These are phyloP conservation scores for Neoscytalidium dimidiatum DNA, from an alignment of 2,329 filamentous ascomycete genomes.

Conservation along the genomic window DNA sequence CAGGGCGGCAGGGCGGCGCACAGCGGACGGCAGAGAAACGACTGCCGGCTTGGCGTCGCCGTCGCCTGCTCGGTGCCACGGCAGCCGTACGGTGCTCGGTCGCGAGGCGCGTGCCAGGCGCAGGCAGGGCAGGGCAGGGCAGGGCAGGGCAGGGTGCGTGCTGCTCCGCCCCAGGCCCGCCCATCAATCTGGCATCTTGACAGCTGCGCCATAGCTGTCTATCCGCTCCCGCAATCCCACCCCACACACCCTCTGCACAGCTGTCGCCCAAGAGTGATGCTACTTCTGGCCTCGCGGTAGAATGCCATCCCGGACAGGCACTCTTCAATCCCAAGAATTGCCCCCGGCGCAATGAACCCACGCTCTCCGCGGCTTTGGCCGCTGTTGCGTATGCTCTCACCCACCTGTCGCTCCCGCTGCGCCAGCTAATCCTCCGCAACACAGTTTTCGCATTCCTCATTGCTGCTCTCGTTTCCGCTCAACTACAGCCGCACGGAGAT, in stretches of 20 bases:
- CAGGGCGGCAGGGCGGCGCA: no score
- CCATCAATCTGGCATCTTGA: slow-evolving; percentile 18
- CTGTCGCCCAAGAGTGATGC: slow-evolving; percentile 14
- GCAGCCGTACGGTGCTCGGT: no score
- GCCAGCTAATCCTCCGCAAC: not conserved
- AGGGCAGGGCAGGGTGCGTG: no score
- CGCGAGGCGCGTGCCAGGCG: not conserved
- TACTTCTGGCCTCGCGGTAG: not conserved
- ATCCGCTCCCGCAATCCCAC: not conserved
- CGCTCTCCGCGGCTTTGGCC: slow-evolving; percentile 19
- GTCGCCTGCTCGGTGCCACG: not conserved
- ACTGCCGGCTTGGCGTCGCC: slow-evolving; percentile 8
- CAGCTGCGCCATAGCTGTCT: not conserved
- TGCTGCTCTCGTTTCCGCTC: slow-evolving; percentile 29
- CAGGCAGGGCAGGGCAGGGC: no score
- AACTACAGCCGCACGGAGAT: slow-evolving; percentile 20
- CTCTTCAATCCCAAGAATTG: not conserved
- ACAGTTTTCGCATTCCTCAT: slow-evolving; percentile 36
- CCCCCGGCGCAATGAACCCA: slow-evolving; percentile 13
- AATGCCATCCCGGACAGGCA: not conserved
- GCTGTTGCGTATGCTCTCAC: slow-evolving; percentile 17
- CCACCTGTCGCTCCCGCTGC: not conserved
- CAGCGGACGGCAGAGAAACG: not conserved
- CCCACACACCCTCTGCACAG: not conserved
- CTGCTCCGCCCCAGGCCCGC: no score